phyloP scores from a whole-genome alignment of 2,329 filamentous ascomycete genomes.

The Volutella citrinella region DNA sequence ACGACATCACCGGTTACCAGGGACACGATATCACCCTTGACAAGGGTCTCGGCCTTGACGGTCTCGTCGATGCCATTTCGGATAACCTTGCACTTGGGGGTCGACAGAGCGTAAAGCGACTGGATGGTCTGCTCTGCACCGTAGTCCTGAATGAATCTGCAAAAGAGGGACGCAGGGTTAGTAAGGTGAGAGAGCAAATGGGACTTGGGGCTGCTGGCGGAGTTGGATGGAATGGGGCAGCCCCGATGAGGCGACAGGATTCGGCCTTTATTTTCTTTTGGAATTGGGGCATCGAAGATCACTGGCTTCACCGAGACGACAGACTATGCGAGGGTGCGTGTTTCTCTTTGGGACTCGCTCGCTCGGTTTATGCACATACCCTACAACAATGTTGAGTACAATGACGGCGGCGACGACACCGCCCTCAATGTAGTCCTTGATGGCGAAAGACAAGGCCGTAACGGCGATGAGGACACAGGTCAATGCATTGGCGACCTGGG shows the following conservation, averaged over 20 bases:
- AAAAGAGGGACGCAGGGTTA: slow-evolving; percentile 17
- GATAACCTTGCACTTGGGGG: slow-evolving; percentile 58
- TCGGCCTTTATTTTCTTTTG: slow-evolving; percentile 20
- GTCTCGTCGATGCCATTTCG: slow-evolving; percentile 50
- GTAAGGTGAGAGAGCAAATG: slow-evolving; percentile 18
- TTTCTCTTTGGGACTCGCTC: neutral
- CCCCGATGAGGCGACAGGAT: slow-evolving; percentile 27
- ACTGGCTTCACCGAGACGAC: slow-evolving; percentile 25
- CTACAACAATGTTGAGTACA: slow-evolving; percentile 64
- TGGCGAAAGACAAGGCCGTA: slow-evolving; percentile 67
- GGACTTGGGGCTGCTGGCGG: no score
- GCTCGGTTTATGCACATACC: slow-evolving; percentile 40
- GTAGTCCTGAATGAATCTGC: slow-evolving; percentile 57
- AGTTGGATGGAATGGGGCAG: slow-evolving; percentile 20
- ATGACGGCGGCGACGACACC: slow-evolving; percentile 63
- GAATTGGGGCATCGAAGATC: no score
- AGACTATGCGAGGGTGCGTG: no score
- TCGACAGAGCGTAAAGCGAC: slow-evolving; percentile 56
- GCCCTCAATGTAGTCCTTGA: slow-evolving; percentile 62
- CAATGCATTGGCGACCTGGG: slow-evolving; percentile 74
- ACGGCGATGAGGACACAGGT: slow-evolving; percentile 73
- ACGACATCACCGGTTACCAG: slow-evolving; percentile 66
- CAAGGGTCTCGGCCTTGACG: slow-evolving; percentile 55
- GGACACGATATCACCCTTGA: slow-evolving; percentile 63
- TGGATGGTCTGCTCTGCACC: slow-evolving; percentile 61